phyloP scores from a whole-genome alignment of 306 rosid species.

The Amphicarpaea edgeworthii region DNA sequence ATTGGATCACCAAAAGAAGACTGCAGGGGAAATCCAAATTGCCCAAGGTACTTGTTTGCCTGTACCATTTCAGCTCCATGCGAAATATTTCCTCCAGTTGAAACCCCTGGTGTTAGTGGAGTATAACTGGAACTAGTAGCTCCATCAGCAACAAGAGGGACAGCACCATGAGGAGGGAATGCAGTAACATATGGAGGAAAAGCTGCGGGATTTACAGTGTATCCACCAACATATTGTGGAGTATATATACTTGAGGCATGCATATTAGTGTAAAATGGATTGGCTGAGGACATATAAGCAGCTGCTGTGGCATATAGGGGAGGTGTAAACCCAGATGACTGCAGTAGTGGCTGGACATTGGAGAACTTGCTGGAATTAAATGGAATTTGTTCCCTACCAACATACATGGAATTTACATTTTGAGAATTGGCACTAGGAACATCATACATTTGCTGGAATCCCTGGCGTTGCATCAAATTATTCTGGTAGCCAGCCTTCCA shows the following conservation, averaged over 20 bases:
- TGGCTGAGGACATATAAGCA: constrained; percentile 56
- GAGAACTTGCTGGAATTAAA: constrained; percentile 56
- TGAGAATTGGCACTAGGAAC: constrained; percentile 53
- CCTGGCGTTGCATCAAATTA: constrained; percentile 48
- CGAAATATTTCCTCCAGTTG: constrained; percentile 52
- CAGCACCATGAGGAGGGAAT: constrained; percentile 55
- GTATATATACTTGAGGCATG: constrained; percentile 51
- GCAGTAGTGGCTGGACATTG: constrained; percentile 59
- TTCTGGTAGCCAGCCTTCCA: constrained; percentile 54
- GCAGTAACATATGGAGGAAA: constrained; percentile 55
- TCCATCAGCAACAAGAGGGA: constrained; percentile 54
- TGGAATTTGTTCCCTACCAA: constrained; percentile 56
- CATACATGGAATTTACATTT: constrained; percentile 42
- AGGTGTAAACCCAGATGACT: constrained; percentile 68
- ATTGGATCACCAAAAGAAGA: constrained; percentile 57
- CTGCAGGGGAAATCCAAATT: constrained; percentile 53
- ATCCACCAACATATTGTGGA: constrained; percentile 57
- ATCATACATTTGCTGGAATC: constrained; percentile 52
- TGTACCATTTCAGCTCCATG: constrained; percentile 56
- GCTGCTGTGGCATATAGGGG: constrained; percentile 64
- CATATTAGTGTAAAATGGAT: constrained; percentile 51
- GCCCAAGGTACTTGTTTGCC: constrained; percentile 55
- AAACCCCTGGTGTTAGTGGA: constrained; percentile 51
- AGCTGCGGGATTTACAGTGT: constrained; percentile 49
- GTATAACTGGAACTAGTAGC: constrained; percentile 52